Evolutionary conservation across 139 green algal species (phyloP), one percentile per base, ranked within the genome.

Genomic region (Chlorella sp.): DNA sequence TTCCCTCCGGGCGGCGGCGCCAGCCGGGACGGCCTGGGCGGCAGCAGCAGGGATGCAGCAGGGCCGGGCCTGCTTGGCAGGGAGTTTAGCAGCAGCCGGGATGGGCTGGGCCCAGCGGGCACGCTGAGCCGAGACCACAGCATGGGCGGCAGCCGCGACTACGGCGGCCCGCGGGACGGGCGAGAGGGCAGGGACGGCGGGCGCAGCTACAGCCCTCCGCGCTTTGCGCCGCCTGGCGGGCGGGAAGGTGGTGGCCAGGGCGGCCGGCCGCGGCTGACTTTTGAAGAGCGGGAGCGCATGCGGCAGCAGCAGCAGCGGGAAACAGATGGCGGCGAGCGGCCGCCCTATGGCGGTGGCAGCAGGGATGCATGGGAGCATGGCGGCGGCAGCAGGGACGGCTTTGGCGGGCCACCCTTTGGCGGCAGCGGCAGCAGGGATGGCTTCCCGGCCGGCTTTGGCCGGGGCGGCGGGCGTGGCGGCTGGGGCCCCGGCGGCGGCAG

Each of bases 201-300:
- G 44, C 44, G 44, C 44, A 51, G 44, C 44, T 51, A 51, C 44
- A 51, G 44, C 20, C 74, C 56, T 55, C 74, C 74, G 28, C 74
- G 74, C 32, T 81, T 81, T 70, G 74, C 30, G 28, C 51, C 73
- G 9, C 73, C 47, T 5, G 73, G 47, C 18, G 74, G 47, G 18
- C 30, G 55, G 30, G 55, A 20, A 16, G 55, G 74, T 32, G 30
- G 74, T 32, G 17, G 55, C 28, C 18, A 38, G 69, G 36, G 69
- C 26, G 36, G 69, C 26, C 38, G 74, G 30, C 47, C n/a, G 30
- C 47, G 23, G 30, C 75, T 62, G 25, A 38, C 56, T 4, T 82
- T 82, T 82, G 75, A 82, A 32, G 75, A 82, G 57, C 75, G 75
- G 11, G 75, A 82, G 38, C 36, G 75, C 16, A 18, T 71, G 75